These are phyloP conservation scores for Tolypocladium capitatum DNA, from an alignment of 2,329 filamentous ascomycete species.

Conservation along the genomic window DNA sequence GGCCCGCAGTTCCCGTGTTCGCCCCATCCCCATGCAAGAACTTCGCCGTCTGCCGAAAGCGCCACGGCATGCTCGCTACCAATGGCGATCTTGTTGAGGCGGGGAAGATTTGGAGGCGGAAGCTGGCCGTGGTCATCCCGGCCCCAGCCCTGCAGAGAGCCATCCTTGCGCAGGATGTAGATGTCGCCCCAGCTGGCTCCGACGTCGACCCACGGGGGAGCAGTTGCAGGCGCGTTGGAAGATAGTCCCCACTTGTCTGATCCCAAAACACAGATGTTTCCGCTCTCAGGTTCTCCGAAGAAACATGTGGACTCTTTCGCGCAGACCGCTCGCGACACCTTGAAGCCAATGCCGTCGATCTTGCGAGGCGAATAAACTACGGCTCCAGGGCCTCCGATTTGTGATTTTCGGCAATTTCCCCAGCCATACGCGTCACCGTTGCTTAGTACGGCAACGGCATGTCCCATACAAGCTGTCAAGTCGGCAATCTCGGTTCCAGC, in stretches of 20 bases:
- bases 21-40: conserved; percentile 89
- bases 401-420: conserved; percentile 77
- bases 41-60: conserved; percentile 47
- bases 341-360: conserved; percentile 46
- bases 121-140: conserved; percentile 77
- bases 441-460: conserved; percentile 59
- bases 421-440: conserved; percentile 76
- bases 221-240: conserved; percentile 38
- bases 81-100: conserved; percentile 51
- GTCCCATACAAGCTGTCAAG: conserved; percentile 62
- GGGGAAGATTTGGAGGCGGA: conserved; percentile 47
- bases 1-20: conserved; percentile 94
- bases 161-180: conserved; percentile 52
- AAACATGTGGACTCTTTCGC: conserved; percentile 79
- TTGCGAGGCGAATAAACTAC: conserved; percentile 46
- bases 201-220: conserved; percentile 52
- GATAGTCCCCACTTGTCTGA: conserved; percentile 59
- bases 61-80: conserved; percentile 87
- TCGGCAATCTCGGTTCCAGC: conserved; percentile 42
- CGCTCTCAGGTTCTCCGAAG: conserved; percentile 39
- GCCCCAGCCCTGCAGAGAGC: conserved; percentile 60
- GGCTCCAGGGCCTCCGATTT: conserved; percentile 50
- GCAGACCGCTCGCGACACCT: conserved; percentile 55
- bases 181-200: conserved; percentile 73
- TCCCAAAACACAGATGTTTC: conserved; percentile 55